Percentiles rank a stretch among this genome's conserved stretches.
Evolutionary conservation across 2,329 filamentous ascomycete species (phyloP).

Genomic region (Trematosphaeria pertusa): DNA sequence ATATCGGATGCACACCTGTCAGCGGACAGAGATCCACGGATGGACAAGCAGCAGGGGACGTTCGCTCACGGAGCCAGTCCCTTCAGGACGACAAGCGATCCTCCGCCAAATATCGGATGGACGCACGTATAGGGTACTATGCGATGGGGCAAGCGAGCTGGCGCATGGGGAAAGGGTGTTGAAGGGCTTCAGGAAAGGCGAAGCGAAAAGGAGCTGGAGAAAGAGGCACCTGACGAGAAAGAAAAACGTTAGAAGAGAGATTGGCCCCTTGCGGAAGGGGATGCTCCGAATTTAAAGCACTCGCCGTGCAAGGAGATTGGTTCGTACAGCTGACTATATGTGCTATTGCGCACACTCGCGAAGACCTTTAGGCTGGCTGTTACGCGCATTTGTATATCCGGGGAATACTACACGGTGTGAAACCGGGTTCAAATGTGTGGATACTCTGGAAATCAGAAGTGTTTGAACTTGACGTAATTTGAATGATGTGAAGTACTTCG

Average conservation of each 20-base stretch:
- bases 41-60: constrained; percentile 29
- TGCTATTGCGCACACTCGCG: too few relatives aligned
- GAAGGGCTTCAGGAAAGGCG: constrained; percentile 54
- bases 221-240: neutral
- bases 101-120: constrained; percentile 60
- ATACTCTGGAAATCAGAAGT: neutral
- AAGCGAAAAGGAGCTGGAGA: constrained; percentile 35
- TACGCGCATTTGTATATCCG: too few relatives aligned
- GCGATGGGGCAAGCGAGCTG: constrained; percentile 61
- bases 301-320: too few relatives aligned
- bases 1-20: constrained; percentile 19
- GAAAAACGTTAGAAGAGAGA: too few relatives aligned
- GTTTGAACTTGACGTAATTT: too few relatives aligned
- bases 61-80: constrained; percentile 56
- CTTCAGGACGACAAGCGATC: constrained; percentile 52
- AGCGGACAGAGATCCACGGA: constrained; percentile 32
- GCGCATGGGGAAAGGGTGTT: constrained; percentile 59
- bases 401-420: too few relatives aligned
- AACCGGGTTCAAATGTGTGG: neutral
- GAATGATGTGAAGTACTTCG: too few relatives aligned
- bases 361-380: too few relatives aligned
- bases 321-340: too few relatives aligned
- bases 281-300: too few relatives aligned
- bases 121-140: constrained; percentile 63
- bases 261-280: too few relatives aligned